Base-by-base conservation (phyloP, 441 rosid species). In the Pelargonium australe region DNA sequence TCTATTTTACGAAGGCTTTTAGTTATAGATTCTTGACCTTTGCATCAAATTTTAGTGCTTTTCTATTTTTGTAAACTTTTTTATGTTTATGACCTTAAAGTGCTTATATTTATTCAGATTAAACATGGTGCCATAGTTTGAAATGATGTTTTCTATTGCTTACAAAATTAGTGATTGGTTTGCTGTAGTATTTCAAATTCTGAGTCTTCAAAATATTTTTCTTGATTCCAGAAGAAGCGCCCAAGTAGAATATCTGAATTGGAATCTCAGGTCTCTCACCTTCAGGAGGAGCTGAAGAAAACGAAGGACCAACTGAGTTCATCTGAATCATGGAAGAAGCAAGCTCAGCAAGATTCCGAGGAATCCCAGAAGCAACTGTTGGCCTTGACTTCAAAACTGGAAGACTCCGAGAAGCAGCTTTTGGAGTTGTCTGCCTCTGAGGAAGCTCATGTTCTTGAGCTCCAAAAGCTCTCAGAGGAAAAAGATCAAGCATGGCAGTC, bases 401-500 rank as follows among this genome's bases (percentile, higher is more conserved):
- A 84, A 81, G 90, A 88, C 70, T 83, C 80, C 25, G 82, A 86
- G 62, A 87, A 85, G 76, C 98, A 95, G 72, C 72, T 91, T 7
- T 63, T 78, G 71, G 99, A 95, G 76, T 80, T 92, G 41, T 88
- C 94, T 63, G 80, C 80, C 72, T 86, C 94, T 7, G 98, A 89
- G 74, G 98, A 95, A 75, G 78, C 78, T n/a, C 84, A 92, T 45
- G 80, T 89, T 61, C 84, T 84, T 14, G 98, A 92, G 81, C 92
- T 95, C 58, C 85, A 85, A n/a, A 84, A 86, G 68, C 80, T 90
- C 67, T 95, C 97, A 31, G 92, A 85, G 37, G 98, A 91, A 67
- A 87, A 95, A 63, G 98, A 95, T 82, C 87, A 79, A 80, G 89
- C 88, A 2, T 92, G 99, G 98, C 85, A 92, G 71, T 88, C 96